Conservation (phyloP, 2,329 filamentous ascomycete genomes). For the Xylaria sp. region DNA sequence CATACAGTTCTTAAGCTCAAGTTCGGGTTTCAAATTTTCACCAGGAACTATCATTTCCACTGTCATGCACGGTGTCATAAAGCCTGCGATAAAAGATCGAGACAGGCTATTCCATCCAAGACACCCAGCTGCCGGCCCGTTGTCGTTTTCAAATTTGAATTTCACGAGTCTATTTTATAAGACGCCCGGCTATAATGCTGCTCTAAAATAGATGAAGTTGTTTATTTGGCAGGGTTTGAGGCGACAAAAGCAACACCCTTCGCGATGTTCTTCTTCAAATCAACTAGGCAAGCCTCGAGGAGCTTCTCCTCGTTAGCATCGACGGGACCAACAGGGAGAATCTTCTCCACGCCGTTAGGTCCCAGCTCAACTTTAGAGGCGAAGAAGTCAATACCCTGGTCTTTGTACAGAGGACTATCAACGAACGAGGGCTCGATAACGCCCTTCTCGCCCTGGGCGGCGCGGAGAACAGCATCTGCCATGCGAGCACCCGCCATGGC, state of each 20-base stretch:
- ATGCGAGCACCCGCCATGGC: conserved; percentile 89
- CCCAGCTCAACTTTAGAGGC: conserved; percentile 94
- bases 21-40: conserved; percentile 28
- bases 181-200: conserved; percentile 28
- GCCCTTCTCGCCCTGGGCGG: conserved; percentile 91
- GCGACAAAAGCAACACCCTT: conserved; percentile 79
- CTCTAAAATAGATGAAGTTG: conserved; percentile 21
- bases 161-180: conserved; percentile 31
- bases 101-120: conserved; percentile 36
- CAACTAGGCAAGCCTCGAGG: conserved; percentile 83
- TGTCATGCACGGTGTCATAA: conserved; percentile 23
- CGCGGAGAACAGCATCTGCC: conserved; percentile 93
- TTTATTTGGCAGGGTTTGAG: conserved; percentile 70
- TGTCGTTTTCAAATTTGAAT: conserved; percentile 26
- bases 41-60: conserved; percentile 33
- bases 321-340: conserved; percentile 85
- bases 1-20: conserved; percentile 42
- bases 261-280: conserved; percentile 93
- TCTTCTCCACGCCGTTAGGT: conserved; percentile 95
- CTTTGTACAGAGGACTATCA: conserved; percentile 97
- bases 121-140: conserved; percentile 26
- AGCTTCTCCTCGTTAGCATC: conserved; percentile 89
- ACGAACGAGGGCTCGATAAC: conserved; percentile 97
- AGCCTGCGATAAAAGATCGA: conserved; percentile 35
- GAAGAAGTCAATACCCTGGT: conserved; percentile 98